These are phyloP conservation scores for Tolypocladium nubicola DNA, from an alignment of 2,329 filamentous ascomycete genomes.

Conservation along the genomic window DNA sequence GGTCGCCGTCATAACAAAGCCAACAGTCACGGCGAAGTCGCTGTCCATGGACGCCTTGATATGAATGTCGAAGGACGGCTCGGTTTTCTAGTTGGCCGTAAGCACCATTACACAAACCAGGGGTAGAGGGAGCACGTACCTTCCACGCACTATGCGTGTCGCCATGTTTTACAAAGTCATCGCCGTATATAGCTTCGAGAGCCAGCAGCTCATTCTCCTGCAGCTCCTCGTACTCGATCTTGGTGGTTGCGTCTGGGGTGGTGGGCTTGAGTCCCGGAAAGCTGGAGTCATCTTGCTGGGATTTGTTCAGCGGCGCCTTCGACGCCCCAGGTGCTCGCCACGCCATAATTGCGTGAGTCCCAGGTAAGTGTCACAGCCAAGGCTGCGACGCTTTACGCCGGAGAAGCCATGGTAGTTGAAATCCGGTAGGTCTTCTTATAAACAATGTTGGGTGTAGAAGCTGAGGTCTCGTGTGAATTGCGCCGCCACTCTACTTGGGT, in stretches of 20 bases:
- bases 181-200: conserved; percentile 77
- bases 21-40: conserved; percentile 60
- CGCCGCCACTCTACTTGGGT: not conserved
- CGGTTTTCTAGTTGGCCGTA: conserved; percentile 50
- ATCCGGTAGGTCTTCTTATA: not conserved
- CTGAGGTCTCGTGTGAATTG: not conserved
- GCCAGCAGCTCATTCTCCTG: conserved; percentile 84
- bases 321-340: conserved; percentile 35
- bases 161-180: conserved; percentile 72
- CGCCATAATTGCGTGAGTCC: conserved; percentile 35
- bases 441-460: not conserved
- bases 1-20: conserved; percentile 74
- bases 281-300: conserved; percentile 34
- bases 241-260: conserved; percentile 29
- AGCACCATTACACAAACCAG: not conserved
- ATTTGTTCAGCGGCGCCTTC: conserved; percentile 35
- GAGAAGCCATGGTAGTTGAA: conserved; percentile 29
- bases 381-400: conserved; percentile 39
- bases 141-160: conserved; percentile 73
- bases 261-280: conserved; percentile 40
- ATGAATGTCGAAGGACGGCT: conserved; percentile 72
- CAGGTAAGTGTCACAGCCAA: conserved; percentile 38
- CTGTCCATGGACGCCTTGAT: conserved; percentile 65
- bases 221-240: conserved; percentile 65
- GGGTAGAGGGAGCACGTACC: conserved; percentile 34